These are phyloP conservation scores for Termitomyces sp. DNA, from an alignment of 768 basidiomycete genomes.

Conservation along the genomic window DNA sequence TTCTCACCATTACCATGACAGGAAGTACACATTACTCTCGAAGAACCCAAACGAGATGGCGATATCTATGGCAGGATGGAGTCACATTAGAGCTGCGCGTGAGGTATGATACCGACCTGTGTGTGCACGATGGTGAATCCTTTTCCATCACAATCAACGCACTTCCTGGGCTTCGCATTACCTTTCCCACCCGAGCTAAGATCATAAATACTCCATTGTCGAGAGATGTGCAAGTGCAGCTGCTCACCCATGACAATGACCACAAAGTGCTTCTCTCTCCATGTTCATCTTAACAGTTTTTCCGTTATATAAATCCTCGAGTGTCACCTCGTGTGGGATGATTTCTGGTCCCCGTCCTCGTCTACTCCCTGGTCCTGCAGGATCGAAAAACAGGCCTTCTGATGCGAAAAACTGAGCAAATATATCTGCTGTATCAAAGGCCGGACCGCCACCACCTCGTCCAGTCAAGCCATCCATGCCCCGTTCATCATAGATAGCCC, in stretches of 20 bases:
- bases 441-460: constrained; percentile 36
- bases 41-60: constrained; percentile 42
- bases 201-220: neutral
- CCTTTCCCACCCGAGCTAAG: constrained; percentile 76
- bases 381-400: constrained; percentile 55
- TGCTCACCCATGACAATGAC: constrained; percentile 71
- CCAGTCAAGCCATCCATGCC: constrained; percentile 68
- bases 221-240: constrained; percentile 1
- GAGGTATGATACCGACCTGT: constrained; percentile 31
- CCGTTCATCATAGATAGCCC: constrained; percentile 66
- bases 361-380: constrained; percentile 45
- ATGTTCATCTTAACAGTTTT: constrained; percentile 85
- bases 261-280: constrained; percentile 81
- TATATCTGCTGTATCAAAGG: constrained; percentile 60
- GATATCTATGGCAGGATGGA: constrained; percentile 29
- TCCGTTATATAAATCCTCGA: constrained; percentile 92
- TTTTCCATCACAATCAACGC: constrained; percentile 78
- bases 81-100: neutral
- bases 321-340: constrained; percentile 76
- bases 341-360: constrained; percentile 64
- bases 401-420: constrained; percentile 71
- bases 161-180: constrained; percentile 80
- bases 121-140: constrained; percentile 65
- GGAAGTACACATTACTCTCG: constrained; percentile 56
- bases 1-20: constrained; percentile 68